Evolutionary conservation across 2,329 filamentous ascomycete species (phyloP).

Genomic region (Fusarium sp.): DNA sequence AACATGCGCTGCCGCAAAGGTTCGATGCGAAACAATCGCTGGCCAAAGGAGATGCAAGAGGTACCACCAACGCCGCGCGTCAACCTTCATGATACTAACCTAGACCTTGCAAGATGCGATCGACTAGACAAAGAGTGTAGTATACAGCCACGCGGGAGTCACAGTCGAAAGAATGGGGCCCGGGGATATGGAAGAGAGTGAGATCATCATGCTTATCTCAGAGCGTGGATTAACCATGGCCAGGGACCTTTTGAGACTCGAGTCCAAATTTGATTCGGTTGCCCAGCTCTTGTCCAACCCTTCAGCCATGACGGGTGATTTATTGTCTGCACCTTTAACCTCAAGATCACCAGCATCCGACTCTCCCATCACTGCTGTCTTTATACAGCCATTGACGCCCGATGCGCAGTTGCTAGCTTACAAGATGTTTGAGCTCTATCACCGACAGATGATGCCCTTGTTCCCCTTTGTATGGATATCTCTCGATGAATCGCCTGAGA

Average conservation of each 20-base stretch:
- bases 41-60: constrained; percentile 20
- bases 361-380: neutral
- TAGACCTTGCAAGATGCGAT: constrained; percentile 6
- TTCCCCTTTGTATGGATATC: constrained; percentile 19
- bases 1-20: constrained; percentile 13
- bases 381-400: neutral
- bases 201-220: neutral
- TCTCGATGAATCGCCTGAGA: neutral
- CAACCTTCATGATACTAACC: neutral
- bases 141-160: constrained; percentile 8
- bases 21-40: constrained; percentile 8
- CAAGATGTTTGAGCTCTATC: constrained; percentile 4
- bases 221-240: neutral
- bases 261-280: constrained; percentile 26
- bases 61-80: neutral
- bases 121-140: constrained; percentile 14
- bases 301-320: neutral
- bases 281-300: constrained; percentile 7
- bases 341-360: neutral
- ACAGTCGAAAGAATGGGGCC: neutral
- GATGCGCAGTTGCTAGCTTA: neutral
- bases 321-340: neutral
- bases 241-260: constrained; percentile 12
- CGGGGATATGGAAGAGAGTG: constrained; percentile 19
- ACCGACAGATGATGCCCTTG: constrained; percentile 15